Conservation (phyloP, 768 basidiomycete genomes). For the Favolaschia claudopus region DNA sequence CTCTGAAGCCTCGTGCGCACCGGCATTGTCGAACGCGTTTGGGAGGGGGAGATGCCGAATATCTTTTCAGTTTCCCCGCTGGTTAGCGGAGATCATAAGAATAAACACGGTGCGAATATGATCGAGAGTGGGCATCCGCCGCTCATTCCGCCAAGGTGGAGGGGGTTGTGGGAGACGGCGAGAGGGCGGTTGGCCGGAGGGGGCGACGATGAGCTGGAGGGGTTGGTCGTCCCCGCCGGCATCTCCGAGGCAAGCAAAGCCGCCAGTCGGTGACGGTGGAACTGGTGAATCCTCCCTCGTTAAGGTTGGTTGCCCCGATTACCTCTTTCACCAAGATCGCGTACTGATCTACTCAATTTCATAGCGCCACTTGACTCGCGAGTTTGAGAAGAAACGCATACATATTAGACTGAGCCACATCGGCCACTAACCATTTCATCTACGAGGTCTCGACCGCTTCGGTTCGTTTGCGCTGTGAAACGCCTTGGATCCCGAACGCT, state of each 20-base stretch:
- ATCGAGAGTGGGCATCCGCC: constrained; percentile 54
- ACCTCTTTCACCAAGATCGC: constrained; percentile 49
- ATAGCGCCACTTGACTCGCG: constrained; percentile 96
- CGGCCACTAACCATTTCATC: too few species aligned
- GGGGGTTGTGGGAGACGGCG: constrained; percentile 74
- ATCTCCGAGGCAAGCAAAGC: too few species aligned
- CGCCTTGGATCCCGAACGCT: too few species aligned
- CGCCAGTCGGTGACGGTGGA: constrained; percentile 90
- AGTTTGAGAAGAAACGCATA: constrained; percentile 99
- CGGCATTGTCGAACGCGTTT: constrained; percentile 83
- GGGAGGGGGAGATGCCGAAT: constrained; percentile 79
- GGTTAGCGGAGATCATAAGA: too few species aligned
- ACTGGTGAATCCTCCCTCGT: constrained; percentile 98
- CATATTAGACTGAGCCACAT: too few species aligned
- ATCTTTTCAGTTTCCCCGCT: constrained; percentile 41
- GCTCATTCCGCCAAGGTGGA: constrained; percentile 67
- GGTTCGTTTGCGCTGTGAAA: constrained; percentile 43
- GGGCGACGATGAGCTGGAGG: constrained; percentile 64
- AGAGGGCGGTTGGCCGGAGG: constrained; percentile 68
- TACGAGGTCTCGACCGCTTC: constrained; percentile 63
- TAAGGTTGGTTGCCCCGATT: constrained; percentile 64
- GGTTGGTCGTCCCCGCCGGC: too few species aligned
- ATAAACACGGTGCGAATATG: too few species aligned
- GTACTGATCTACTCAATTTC: constrained; percentile 55
- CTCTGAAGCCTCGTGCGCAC: constrained; percentile 90